phyloP scores from a whole-genome alignment of 2,329 filamentous ascomycete species.

The Thielaviopsis populi region DNA sequence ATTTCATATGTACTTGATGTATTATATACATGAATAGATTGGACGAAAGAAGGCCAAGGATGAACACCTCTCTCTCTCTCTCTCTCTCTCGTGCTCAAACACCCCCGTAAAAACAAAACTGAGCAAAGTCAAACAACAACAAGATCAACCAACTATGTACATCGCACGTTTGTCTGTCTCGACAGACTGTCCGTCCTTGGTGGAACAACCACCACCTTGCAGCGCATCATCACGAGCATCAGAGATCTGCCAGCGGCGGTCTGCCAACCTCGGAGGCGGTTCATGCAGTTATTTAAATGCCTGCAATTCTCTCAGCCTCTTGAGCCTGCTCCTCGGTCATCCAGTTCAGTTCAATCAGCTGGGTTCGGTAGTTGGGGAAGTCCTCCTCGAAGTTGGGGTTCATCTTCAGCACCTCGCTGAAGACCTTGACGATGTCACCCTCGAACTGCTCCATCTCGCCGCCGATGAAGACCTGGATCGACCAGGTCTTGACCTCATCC shows the following conservation, averaged over 20 bases:
- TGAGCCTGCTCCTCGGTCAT: constrained; percentile 7
- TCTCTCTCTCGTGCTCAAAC: neutral
- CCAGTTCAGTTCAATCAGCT: constrained; percentile 13
- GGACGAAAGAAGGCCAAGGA: neutral
- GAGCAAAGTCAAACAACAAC: neutral
- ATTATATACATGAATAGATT: neutral
- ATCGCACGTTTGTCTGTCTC: too few relatives aligned
- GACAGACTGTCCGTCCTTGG: too few relatives aligned
- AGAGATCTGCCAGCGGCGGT: too few relatives aligned
- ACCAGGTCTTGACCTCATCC: neutral
- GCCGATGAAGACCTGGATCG: constrained; percentile 6
- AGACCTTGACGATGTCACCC: constrained; percentile 8
- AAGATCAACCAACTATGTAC: too few relatives aligned
- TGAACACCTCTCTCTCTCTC: neutral
- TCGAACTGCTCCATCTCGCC: neutral
- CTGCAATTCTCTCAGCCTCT: neutral
- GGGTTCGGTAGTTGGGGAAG: constrained; percentile 13
- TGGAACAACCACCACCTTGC: too few relatives aligned
- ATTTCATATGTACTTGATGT: neutral
- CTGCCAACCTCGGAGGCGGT: neutral
- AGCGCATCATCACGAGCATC: neutral
- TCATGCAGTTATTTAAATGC: neutral
- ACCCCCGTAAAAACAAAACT: neutral
- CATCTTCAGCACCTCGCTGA: neutral
- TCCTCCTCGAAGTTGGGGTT: constrained; percentile 13